Evolutionary conservation across 148 eudicot species (phyloP).

Genomic region (Heliamphora exappendiculata): DNA sequence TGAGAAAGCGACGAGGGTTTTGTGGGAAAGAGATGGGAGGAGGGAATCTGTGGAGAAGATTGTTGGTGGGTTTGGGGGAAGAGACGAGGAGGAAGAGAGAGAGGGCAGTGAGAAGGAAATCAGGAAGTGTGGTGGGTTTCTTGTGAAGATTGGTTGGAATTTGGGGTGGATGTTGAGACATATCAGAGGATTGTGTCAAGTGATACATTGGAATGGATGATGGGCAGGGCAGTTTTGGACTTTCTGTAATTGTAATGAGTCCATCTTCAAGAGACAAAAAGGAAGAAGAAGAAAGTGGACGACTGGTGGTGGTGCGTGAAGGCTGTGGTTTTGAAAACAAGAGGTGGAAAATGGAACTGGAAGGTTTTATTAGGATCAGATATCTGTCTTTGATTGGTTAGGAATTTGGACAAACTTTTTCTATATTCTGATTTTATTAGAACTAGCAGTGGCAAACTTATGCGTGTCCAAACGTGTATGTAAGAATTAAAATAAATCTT

Average conservation of each 20-base stretch:
- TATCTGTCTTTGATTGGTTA: too few species aligned
- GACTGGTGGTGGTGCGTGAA: background rate
- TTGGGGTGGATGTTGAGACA: slow-evolving; percentile 31
- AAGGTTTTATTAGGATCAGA: background rate
- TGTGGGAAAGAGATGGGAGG: slow-evolving; percentile 17
- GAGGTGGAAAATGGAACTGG: slow-evolving; percentile 7
- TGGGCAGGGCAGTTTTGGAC: background rate
- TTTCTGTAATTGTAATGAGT: background rate
- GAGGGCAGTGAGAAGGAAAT: slow-evolving; percentile 63
- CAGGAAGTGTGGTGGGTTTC: slow-evolving; percentile 44
- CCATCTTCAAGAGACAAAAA: background rate
- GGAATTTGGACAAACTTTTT: too few species aligned
- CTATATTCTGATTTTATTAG: too few species aligned
- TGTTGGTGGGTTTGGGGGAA: slow-evolving; percentile 43
- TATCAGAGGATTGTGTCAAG: background rate
- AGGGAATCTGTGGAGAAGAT: slow-evolving; percentile 17
- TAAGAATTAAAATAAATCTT: too few species aligned
- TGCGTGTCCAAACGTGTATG: too few species aligned
- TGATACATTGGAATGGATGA: background rate
- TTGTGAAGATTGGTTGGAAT: slow-evolving; percentile 26
- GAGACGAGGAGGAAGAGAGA: slow-evolving; percentile 61
- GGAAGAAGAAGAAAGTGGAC: background rate
- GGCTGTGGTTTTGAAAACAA: background rate
- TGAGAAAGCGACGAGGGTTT: slow-evolving; percentile 34
- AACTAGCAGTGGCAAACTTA: too few species aligned